A percentile compares a stretch with the other conserved stretches of the same genome.
Conservation (phyloP, 192 early-diverging fungal species). For the Chytriomyces sp. region DNA sequence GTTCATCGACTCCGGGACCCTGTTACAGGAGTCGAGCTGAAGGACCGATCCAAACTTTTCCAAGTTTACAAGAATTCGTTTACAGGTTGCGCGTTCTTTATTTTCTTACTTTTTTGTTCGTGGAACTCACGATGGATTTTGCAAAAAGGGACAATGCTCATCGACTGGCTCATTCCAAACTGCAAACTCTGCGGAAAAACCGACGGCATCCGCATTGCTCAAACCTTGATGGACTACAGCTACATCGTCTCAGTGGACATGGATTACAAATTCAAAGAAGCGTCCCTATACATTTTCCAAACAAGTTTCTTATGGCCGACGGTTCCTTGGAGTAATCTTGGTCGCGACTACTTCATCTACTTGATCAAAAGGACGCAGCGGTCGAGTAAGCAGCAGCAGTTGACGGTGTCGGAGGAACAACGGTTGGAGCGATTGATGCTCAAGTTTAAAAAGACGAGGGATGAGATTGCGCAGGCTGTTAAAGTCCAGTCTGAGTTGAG, state of each 20-base stretch:
- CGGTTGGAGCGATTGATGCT: constrained; percentile 36
- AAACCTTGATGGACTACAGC: constrained; percentile 41
- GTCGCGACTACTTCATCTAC: constrained; percentile 46
- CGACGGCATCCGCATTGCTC: constrained; percentile 39
- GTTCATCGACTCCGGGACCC: constrained; percentile 40
- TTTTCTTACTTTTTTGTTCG: neutral
- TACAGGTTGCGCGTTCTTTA: constrained; percentile 27
- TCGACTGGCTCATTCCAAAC: constrained; percentile 47
- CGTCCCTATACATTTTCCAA: constrained; percentile 44
- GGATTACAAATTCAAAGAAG: constrained; percentile 44
- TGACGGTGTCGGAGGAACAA: constrained; percentile 46
- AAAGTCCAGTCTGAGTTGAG: constrained; percentile 39
- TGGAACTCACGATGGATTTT: neutral
- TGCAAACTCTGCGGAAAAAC: constrained; percentile 43
- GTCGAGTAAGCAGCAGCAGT: constrained; percentile 32
- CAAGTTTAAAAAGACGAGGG: constrained; percentile 37
- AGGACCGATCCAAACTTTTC: constrained; percentile 47
- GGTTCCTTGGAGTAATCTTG: constrained; percentile 26
- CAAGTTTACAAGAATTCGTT: constrained; percentile 44
- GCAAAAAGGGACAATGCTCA: constrained; percentile 33
- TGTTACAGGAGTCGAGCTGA: constrained; percentile 39
- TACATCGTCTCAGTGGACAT: constrained; percentile 50
- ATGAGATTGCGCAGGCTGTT: constrained; percentile 37
- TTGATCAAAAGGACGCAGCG: constrained; percentile 44
- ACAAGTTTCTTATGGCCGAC: constrained; percentile 42